phyloP scores from a whole-genome alignment of 306 rosid species.

The Quercus cerris region DNA sequence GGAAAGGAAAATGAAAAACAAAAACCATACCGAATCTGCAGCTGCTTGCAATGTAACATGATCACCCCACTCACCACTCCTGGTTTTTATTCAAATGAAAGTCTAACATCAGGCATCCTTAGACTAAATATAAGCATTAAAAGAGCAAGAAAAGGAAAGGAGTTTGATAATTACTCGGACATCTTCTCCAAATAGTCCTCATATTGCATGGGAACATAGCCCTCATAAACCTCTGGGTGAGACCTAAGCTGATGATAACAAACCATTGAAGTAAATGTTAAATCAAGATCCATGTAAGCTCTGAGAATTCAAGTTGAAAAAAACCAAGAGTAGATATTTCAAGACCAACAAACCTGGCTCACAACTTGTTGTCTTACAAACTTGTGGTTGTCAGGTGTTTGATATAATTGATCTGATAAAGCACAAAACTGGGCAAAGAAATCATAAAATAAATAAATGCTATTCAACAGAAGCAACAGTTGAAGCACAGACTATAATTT shows the following conservation, averaged over 20 bases:
- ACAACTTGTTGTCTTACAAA: constrained; percentile 61
- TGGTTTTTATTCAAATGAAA: constrained; percentile 37
- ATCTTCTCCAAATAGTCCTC: constrained; percentile 68
- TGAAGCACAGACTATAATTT: constrained; percentile 3
- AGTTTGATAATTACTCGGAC: constrained; percentile 46
- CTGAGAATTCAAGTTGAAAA: constrained; percentile 10
- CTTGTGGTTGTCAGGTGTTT: constrained; percentile 59
- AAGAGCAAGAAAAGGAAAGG: neutral
- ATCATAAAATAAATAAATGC: neutral
- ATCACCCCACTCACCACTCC: constrained; percentile 96
- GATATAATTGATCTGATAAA: constrained; percentile 72
- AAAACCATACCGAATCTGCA: constrained; percentile 61
- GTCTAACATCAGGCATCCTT: constrained; percentile 6
- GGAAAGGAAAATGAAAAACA: constrained; percentile 11
- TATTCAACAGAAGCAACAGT: neutral
- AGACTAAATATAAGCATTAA: neutral
- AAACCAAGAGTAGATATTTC: neutral
- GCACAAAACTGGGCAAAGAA: constrained; percentile 66
- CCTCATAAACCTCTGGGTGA: constrained; percentile 74
- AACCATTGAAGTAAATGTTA: constrained; percentile 13
- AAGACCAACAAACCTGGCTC: constrained; percentile 55
- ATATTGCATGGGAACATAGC: constrained; percentile 86
- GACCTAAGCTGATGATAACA: constrained; percentile 58
- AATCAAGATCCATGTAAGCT: constrained; percentile 25
- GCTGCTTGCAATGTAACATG: constrained; percentile 93